Percentiles rank a stretch among this genome's conserved stretches.
Conservation (phyloP, 73 alveolate genomes). For the Halteria grandinella region DNA sequence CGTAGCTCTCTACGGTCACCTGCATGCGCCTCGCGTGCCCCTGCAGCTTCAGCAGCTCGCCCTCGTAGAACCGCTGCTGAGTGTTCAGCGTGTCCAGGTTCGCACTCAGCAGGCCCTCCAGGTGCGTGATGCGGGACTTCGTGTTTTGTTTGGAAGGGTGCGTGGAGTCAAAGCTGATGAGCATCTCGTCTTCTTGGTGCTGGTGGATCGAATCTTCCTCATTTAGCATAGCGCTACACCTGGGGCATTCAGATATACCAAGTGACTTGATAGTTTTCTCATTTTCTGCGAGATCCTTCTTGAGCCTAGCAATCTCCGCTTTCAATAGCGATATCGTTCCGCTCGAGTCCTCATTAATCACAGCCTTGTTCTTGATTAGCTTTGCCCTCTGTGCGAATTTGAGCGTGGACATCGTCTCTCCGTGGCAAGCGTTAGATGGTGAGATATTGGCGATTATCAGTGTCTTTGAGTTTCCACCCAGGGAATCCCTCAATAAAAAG, state of each 20-base stretch:
- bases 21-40: neutral
- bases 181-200: too few relatives aligned
- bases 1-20: slow-evolving; percentile 52
- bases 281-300: slow-evolving; percentile 55
- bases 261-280: too few relatives aligned
- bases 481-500: slow-evolving; percentile 78
- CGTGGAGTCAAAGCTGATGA: too few relatives aligned
- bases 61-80: slow-evolving; percentile 36
- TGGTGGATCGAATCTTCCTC: too few relatives aligned
- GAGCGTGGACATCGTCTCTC: slow-evolving; percentile 93
- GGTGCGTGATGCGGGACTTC: too few relatives aligned
- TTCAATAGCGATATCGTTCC: slow-evolving; percentile 73
- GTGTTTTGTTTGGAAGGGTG: too few relatives aligned
- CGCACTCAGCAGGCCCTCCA: slow-evolving; percentile 41
- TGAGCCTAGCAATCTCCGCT: slow-evolving; percentile 74
- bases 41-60: slow-evolving; percentile 8
- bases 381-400: slow-evolving; percentile 95
- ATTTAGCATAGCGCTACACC: too few relatives aligned
- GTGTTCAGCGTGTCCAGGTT: slow-evolving; percentile 32
- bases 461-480: slow-evolving; percentile 91
- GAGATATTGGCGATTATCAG: slow-evolving; percentile 85
- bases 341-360: slow-evolving; percentile 79
- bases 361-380: slow-evolving; percentile 80
- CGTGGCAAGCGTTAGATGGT: slow-evolving; percentile 72
- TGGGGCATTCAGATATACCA: too few relatives aligned